Evolutionary conservation across 202 grass and related monocot genomes (phyloP).

Genomic region (Bolboschoenoplectus hybrid): DNA sequence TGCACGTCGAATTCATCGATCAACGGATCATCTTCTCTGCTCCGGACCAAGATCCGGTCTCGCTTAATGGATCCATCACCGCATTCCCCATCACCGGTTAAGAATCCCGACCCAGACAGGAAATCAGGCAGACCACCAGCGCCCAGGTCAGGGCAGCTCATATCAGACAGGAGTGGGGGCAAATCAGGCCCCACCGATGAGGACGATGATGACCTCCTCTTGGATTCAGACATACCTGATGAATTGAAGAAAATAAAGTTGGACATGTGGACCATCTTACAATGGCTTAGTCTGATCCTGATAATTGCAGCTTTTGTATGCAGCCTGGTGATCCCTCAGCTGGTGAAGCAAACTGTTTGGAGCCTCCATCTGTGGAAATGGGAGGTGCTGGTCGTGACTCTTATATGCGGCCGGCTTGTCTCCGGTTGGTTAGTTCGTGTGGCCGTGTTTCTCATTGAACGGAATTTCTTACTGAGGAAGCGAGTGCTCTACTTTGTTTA

Average conservation of each 20-base stretch:
- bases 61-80: conserved; percentile 72
- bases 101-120: not conserved
- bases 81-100: conserved; percentile 5
- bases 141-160: conserved; percentile 44
- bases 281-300: conserved; percentile 71
- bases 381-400: conserved; percentile 69
- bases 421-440: conserved; percentile 75
- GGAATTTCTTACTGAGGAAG: conserved; percentile 85
- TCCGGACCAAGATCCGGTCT: conserved; percentile 67
- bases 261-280: conserved; percentile 58
- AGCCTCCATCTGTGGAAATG: conserved; percentile 83
- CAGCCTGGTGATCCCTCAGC: conserved; percentile 49
- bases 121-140: conserved; percentile 23
- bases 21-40: conserved; percentile 33
- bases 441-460: conserved; percentile 67
- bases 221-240: conserved; percentile 72
- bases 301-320: conserved; percentile 65
- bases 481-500: conserved; percentile 94
- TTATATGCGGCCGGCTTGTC: conserved; percentile 87
- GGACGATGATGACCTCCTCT: conserved; percentile 78
- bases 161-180: conserved; percentile 41
- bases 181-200: conserved; percentile 56
- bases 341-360: conserved; percentile 44
- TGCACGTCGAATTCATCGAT: conserved; percentile 50
- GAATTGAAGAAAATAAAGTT: conserved; percentile 65